A percentile compares a stretch with the other conserved stretches of the same genome.
phyloP scores from a whole-genome alignment of 345 rosid species.

The Microthlaspi erraticum region DNA sequence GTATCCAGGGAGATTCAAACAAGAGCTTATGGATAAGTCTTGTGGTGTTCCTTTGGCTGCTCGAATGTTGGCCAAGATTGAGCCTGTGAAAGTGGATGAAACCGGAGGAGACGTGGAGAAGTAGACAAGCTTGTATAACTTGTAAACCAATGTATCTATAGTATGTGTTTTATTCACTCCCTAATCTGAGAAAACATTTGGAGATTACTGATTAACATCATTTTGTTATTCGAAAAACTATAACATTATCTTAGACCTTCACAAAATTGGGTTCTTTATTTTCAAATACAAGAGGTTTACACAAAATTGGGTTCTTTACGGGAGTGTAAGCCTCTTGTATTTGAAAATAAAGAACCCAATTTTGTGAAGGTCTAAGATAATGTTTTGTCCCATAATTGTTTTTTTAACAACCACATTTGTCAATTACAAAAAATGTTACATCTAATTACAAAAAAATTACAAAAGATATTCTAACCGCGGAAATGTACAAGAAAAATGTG shows the following conservation, averaged over 20 bases:
- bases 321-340: conserved; percentile 10
- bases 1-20: conserved; percentile 25
- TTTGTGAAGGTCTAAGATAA: conserved; percentile 1
- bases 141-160: conserved; percentile 10
- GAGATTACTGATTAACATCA: neutral
- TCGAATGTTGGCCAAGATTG: conserved; percentile 43
- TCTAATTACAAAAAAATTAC: too few species aligned
- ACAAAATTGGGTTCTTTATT: neutral
- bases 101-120: neutral
- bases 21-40: conserved; percentile 49
- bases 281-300: conserved; percentile 10
- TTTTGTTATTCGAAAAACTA: too few species aligned
- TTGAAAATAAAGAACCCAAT: neutral
- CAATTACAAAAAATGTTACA: too few species aligned
- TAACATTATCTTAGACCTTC: conserved; percentile 1
- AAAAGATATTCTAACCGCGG: neutral
- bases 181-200: conserved; percentile 3
- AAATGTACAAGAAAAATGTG: neutral
- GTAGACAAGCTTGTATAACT: conserved; percentile 20
- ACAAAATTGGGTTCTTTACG: too few species aligned
- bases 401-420: neutral
- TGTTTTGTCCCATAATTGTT: neutral
- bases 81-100: conserved; percentile 26
- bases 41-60: conserved; percentile 57
- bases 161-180: neutral